Conservation (phyloP, 2,329 filamentous ascomycete species). For the Leptographium flavum region DNA sequence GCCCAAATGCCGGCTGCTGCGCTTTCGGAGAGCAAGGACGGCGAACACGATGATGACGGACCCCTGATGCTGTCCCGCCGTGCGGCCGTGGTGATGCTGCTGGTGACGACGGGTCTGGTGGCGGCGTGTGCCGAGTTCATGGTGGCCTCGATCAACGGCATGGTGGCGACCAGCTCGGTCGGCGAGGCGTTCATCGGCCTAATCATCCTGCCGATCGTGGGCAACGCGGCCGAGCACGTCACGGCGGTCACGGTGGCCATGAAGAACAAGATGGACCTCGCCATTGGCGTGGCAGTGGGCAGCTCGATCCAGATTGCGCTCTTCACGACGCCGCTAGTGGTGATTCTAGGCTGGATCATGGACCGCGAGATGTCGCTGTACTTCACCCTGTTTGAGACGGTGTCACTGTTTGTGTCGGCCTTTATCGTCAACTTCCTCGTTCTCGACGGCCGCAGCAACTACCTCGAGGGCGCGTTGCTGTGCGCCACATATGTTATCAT, state of each 20-base stretch:
- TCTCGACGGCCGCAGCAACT: constrained; percentile 73
- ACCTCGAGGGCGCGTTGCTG: constrained; percentile 62
- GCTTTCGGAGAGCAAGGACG: constrained; percentile 10
- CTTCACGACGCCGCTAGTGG: constrained; percentile 55
- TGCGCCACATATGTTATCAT: constrained; percentile 57
- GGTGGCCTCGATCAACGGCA: constrained; percentile 50
- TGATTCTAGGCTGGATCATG: constrained; percentile 59
- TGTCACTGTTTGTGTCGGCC: constrained; percentile 69
- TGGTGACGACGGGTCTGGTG: constrained; percentile 50
- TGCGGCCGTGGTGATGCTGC: constrained; percentile 44
- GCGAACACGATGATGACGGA: constrained; percentile 15
- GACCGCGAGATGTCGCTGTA: constrained; percentile 61
- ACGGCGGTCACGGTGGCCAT: constrained; percentile 56
- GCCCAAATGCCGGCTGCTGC: constrained; percentile 26
- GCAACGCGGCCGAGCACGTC: constrained; percentile 60
- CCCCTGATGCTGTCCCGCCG: constrained; percentile 33
- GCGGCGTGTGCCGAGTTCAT: constrained; percentile 58
- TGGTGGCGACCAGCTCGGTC: constrained; percentile 40
- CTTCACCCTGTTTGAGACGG: constrained; percentile 81
- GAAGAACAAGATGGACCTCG: constrained; percentile 65
- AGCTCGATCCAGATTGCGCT: constrained; percentile 60
- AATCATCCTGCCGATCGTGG: constrained; percentile 59
- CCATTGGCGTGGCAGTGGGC: constrained; percentile 57
- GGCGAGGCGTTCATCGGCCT: constrained; percentile 57
- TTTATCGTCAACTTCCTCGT: constrained; percentile 84